A percentile compares a stretch with the other conserved stretches of the same genome.
Evolutionary conservation across 345 rosid species (phyloP).

Genomic region (Eucalyptus fibrosa): DNA sequence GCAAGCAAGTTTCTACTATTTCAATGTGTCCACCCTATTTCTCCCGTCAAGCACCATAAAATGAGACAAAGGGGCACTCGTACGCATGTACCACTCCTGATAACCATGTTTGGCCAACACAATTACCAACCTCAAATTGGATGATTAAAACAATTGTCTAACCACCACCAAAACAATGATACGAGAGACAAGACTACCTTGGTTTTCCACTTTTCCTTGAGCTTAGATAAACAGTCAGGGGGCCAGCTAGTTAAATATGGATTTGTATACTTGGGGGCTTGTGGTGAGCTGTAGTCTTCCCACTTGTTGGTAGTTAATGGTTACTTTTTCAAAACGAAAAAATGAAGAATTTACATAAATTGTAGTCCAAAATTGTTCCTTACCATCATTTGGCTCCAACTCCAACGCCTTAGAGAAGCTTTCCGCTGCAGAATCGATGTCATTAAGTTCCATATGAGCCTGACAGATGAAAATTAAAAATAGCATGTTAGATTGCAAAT

Average conservation of each 20-base stretch:
- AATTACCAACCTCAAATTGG: background rate
- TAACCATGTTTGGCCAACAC: background rate
- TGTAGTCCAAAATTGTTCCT: background rate
- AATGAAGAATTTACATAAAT: background rate
- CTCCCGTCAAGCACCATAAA: background rate
- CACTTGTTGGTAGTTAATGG: background rate
- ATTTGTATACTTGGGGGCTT: background rate
- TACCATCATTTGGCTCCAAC: slow-evolving; percentile 90
- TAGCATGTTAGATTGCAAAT: background rate
- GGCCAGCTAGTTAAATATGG: background rate
- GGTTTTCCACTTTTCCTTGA: background rate
- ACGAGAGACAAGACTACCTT: background rate
- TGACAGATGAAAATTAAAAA: slow-evolving; percentile 1
- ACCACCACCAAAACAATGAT: background rate
- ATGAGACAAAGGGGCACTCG: background rate
- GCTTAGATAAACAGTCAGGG: background rate
- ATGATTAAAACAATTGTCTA: background rate
- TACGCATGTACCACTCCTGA: background rate
- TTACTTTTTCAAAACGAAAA: background rate
- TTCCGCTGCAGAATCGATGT: slow-evolving; percentile 87
- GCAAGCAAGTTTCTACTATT: background rate
- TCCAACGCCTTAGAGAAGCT: slow-evolving; percentile 80
- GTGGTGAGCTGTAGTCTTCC: background rate
- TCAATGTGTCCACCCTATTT: background rate
- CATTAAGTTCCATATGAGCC: slow-evolving; percentile 93